A percentile compares a stretch with the other conserved stretches of the same genome.
These are phyloP conservation scores for Nakazawaea ambrosiae DNA, from an alignment of 805 yeast genomes.

Conservation along the genomic window DNA sequence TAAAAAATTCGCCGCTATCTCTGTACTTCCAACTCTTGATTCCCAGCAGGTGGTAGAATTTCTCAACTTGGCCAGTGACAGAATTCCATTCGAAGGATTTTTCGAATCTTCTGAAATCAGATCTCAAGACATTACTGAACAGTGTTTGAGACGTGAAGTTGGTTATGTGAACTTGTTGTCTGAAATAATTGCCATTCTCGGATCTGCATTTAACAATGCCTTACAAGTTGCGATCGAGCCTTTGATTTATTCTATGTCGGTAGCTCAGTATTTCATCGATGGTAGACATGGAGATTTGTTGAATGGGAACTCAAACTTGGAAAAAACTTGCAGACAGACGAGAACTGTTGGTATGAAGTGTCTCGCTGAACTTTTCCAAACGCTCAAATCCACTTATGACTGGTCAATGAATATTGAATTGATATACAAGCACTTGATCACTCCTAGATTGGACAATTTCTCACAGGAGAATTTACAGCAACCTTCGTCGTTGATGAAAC, in stretches of 20 bases:
- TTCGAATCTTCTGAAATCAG: constrained; percentile 17
- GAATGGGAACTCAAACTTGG: constrained; percentile 6
- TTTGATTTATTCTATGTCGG: constrained; percentile 44
- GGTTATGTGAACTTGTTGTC: constrained; percentile 62
- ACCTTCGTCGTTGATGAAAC: constrained; percentile 67
- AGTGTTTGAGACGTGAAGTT: constrained; percentile 38
- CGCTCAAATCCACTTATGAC: constrained; percentile 39
- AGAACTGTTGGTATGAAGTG: constrained; percentile 66
- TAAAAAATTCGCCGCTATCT: constrained; percentile 63
- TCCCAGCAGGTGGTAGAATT: constrained; percentile 50
- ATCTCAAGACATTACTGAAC: constrained; percentile 18
- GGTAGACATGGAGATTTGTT: constrained; percentile 17
- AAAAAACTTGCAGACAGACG: constrained; percentile 47
- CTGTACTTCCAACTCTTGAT: constrained; percentile 51
- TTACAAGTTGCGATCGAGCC: constrained; percentile 50
- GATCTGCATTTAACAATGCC: constrained; percentile 44
- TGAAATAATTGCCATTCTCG: constrained; percentile 52
- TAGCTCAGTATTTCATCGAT: constrained; percentile 40
- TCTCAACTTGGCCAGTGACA: constrained; percentile 53
- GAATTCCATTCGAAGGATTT: constrained; percentile 34
- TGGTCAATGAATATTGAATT: constrained; percentile 50
- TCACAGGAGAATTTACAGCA: constrained; percentile 76
- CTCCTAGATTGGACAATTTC: constrained; percentile 62
- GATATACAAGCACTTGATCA: constrained; percentile 48
- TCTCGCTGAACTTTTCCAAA: constrained; percentile 46